Conservation (phyloP, 352 stramenopile genomes). For the Globisporangium spiculum region DNA sequence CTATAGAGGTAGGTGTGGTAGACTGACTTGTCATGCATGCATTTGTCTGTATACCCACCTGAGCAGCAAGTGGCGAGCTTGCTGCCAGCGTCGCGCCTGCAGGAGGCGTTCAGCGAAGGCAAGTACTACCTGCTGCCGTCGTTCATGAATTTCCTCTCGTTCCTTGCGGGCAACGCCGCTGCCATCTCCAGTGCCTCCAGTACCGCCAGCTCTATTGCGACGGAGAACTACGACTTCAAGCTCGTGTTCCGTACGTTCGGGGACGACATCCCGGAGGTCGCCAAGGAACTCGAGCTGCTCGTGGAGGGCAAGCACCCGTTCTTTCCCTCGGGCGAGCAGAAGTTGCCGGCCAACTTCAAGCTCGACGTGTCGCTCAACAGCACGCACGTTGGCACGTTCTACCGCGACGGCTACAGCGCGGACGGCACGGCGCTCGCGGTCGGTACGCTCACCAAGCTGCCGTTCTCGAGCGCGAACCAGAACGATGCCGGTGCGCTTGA, state of each 20-base stretch:
- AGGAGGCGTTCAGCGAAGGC: conserved; percentile 68
- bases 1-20: not conserved
- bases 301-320: conserved; percentile 63
- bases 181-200: not conserved
- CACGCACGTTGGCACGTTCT: conserved; percentile 58
- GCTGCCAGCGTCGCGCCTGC: conserved; percentile 49
- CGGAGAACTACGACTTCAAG: conserved; percentile 38
- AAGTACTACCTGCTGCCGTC: conserved; percentile 84
- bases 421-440: conserved; percentile 58
- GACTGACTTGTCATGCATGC: not conserved
- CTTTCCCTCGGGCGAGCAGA: conserved; percentile 16
- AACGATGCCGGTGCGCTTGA: conserved; percentile 21
- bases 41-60: not conserved
- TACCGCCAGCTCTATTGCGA: not conserved
- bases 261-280: conserved; percentile 73
- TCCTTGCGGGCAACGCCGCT: conserved; percentile 24
- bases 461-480: conserved; percentile 45
- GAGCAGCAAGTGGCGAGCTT: conserved; percentile 26
- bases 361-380: conserved; percentile 34
- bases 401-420: conserved; percentile 59
- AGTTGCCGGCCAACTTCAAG: conserved; percentile 47
- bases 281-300: conserved; percentile 69
- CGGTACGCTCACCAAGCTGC: conserved; percentile 58
- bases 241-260: conserved; percentile 83
- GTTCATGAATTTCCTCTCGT: conserved; percentile 67